Evolutionary conservation across 306 rosid species (phyloP).

Genomic region (Prunus fruticosa): DNA sequence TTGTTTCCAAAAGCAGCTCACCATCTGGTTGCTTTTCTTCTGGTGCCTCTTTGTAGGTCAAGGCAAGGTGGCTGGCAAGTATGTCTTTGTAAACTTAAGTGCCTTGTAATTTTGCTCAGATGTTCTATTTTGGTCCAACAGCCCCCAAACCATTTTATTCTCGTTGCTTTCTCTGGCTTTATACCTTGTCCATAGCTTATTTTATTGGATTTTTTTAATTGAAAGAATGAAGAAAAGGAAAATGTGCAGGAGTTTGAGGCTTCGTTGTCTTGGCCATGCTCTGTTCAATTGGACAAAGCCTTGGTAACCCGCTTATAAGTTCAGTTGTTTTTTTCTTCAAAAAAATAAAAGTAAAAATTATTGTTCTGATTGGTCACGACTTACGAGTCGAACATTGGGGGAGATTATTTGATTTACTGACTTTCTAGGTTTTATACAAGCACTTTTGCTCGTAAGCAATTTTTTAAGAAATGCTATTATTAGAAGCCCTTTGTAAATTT

Average conservation of each 20-base stretch:
- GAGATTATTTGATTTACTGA: not conserved
- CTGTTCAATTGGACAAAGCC: too few relatives aligned
- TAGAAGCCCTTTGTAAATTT: too few relatives aligned
- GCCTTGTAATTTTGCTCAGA: not conserved
- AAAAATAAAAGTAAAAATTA: too few relatives aligned
- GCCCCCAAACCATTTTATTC: not conserved
- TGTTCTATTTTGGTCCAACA: not conserved
- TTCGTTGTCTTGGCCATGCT: not conserved
- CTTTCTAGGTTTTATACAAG: not conserved
- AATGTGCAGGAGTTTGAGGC: not conserved
- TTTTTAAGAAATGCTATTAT: too few relatives aligned
- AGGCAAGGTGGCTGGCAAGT: constrained; percentile 9
- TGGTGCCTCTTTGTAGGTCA: not conserved
- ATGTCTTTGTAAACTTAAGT: not conserved
- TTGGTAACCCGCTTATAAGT: not conserved
- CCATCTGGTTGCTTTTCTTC: not conserved
- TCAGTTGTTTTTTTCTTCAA: not conserved
- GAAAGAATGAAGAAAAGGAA: not conserved
- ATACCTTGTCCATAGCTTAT: constrained; percentile 19
- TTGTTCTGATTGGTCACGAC: too few relatives aligned
- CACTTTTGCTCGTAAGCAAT: too few relatives aligned
- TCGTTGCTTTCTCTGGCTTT: not conserved
- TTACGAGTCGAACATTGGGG: too few relatives aligned
- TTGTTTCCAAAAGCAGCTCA: not conserved
- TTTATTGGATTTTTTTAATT: constrained; percentile 15